These are phyloP conservation scores for Xylariaceae sp. DNA, from an alignment of 2,329 filamentous ascomycete species.

Conservation along the genomic window DNA sequence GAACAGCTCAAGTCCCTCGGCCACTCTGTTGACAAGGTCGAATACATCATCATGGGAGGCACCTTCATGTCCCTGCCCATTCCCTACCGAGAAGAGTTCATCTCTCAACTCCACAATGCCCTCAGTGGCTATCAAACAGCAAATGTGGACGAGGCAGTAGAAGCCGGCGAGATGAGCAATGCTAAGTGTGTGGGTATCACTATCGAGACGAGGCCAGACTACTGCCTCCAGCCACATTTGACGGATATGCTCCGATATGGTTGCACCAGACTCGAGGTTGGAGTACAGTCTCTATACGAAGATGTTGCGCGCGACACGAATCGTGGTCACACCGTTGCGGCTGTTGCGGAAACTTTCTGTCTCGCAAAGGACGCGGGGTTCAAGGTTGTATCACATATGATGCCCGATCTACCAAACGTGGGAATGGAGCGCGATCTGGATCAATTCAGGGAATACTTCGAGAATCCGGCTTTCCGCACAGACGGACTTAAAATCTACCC, in stretches of 20 bases:
- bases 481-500: conserved; percentile 98
- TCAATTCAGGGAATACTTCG: conserved; percentile 97
- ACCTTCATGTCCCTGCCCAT: conserved; percentile 97
- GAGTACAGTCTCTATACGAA: conserved; percentile 95
- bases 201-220: conserved; percentile 95
- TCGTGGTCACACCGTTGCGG: conserved; percentile 88
- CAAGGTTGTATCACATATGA: conserved; percentile 99
- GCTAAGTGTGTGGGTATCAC: conserved; percentile 98
- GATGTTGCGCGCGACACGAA: conserved; percentile 98
- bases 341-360: conserved; percentile 94
- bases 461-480: conserved; percentile 91
- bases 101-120: conserved; percentile 93
- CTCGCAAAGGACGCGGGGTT: conserved; percentile 97
- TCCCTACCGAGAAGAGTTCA: conserved; percentile 88
- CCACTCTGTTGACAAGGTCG: conserved; percentile 97
- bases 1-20: conserved; percentile 95
- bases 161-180: conserved; percentile 92
- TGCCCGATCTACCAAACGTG: conserved; percentile 97
- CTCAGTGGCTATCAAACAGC: conserved; percentile 92
- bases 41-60: conserved; percentile 99
- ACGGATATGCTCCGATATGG: conserved; percentile 97
- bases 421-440: conserved; percentile 97
- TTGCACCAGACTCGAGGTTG: conserved; percentile 89
- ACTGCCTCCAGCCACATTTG: conserved; percentile 92
- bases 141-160: conserved; percentile 92